A percentile compares a stretch with the other conserved stretches of the same genome.
Conservation (phyloP, 2,329 filamentous ascomycete genomes). For the Hirsutella rhossiliensis region DNA sequence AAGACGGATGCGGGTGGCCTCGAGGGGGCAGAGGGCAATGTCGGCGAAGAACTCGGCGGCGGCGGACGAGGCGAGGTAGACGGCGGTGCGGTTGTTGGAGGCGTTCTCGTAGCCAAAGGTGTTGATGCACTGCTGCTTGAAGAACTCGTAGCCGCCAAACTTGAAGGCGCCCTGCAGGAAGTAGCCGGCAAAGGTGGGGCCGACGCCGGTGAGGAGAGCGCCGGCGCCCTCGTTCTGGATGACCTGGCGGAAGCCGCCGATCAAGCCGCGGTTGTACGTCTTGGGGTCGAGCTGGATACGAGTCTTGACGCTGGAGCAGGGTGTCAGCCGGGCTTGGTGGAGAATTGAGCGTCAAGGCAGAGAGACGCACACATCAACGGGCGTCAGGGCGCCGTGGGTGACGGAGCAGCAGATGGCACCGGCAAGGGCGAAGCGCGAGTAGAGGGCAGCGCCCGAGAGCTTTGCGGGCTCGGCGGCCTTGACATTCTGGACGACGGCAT, state of each 20-base stretch:
- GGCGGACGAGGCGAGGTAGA: slow-evolving; percentile 64
- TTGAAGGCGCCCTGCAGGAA: slow-evolving; percentile 92
- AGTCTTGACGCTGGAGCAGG: slow-evolving; percentile 67
- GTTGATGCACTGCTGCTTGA: slow-evolving; percentile 88
- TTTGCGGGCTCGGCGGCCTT: slow-evolving; percentile 27
- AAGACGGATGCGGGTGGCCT: slow-evolving; percentile 88
- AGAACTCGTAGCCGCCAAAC: slow-evolving; percentile 91
- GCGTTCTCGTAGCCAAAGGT: slow-evolving; percentile 65
- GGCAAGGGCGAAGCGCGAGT: slow-evolving; percentile 93
- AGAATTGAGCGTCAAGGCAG: background rate
- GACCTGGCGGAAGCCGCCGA: slow-evolving; percentile 80
- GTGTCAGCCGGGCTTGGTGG: background rate
- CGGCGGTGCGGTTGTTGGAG: slow-evolving; percentile 64
- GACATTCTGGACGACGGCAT: slow-evolving; percentile 29
- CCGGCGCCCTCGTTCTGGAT: slow-evolving; percentile 73
- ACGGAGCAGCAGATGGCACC: slow-evolving; percentile 96
- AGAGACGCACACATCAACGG: slow-evolving; percentile 92
- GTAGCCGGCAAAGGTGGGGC: slow-evolving; percentile 79
- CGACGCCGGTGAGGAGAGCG: slow-evolving; percentile 75
- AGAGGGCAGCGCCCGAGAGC: slow-evolving; percentile 53
- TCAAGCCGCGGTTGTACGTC: slow-evolving; percentile 80
- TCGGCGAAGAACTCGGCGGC: slow-evolving; percentile 60
- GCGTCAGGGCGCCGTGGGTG: slow-evolving; percentile 93
- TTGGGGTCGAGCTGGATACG: slow-evolving; percentile 84
- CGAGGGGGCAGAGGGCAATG: slow-evolving; percentile 79